Conservation (phyloP, 208 protist genomes). For the Leishmania aethiopica region DNA sequence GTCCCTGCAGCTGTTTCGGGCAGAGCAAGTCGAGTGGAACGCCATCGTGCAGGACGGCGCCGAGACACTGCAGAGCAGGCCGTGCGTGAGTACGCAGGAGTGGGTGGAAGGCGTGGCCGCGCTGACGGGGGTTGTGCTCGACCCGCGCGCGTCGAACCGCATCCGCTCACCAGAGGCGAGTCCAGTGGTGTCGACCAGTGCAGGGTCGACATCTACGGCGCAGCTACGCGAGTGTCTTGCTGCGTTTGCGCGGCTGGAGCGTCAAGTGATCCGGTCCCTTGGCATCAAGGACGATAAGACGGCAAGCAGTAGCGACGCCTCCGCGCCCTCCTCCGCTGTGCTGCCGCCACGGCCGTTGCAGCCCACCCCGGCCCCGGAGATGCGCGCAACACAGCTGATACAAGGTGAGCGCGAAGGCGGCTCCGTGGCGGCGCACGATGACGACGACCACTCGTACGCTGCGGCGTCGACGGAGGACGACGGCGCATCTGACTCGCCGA, state of each 20-base stretch:
- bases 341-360: not conserved
- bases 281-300: not conserved
- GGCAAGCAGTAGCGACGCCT: not conserved
- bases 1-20: conserved; percentile 42
- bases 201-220: not conserved
- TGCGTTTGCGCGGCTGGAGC: conserved; percentile 19
- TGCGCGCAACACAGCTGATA: not conserved
- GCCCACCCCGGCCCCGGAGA: not conserved
- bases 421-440: not conserved
- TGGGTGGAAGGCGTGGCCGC: conserved; percentile 39
- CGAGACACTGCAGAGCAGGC: conserved; percentile 17
- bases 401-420: not conserved
- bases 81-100: conserved; percentile 33
- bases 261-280: not conserved
- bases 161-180: not conserved
- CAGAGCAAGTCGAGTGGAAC: conserved; percentile 56
- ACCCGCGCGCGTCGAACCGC: conserved; percentile 6
- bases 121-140: conserved; percentile 27
- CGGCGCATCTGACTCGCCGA: not conserved
- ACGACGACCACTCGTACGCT: not conserved
- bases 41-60: conserved; percentile 38
- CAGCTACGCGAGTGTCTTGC: conserved; percentile 11
- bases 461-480: not conserved
- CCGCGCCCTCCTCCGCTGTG: not conserved
- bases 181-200: not conserved